Evolutionary conservation across 495 filamentous ascomycete genomes (phyloP), one percentile per base, ranked within the genome.

Genomic region (Daldinia decipiens): DNA sequence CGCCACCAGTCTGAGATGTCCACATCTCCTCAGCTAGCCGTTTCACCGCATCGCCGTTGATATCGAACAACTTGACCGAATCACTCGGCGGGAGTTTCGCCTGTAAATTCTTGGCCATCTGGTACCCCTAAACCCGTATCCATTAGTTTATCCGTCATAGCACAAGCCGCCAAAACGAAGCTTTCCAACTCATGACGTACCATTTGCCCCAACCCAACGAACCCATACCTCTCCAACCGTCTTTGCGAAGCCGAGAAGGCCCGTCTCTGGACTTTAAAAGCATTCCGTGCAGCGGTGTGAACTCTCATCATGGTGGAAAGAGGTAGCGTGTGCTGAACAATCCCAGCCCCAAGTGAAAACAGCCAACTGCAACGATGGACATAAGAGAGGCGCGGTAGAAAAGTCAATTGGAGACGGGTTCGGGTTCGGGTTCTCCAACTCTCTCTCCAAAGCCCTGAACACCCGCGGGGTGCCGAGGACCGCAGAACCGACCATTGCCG

Each of bases 151-250:
- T 34, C 53, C 38, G 6, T 27, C n/a, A 17, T 50, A 51, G n/a
- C 67, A 17, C 67, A 43, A 26, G 40, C 17, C 26, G 5, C 15
- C 19, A 27, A 15, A 9, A 51, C 5, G 4, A 38, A 58, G 27
- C 21, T 29, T 39, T 39, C 31, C 31, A 68, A 31, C 13, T 29
- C 9, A 57, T n/a, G 54, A 72, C 88, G 53, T 85, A 93, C 93
- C 93, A 97, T 97, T 74, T 92, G 91, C 7, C 93, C 93, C 29
- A 97, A 80, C 3, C 93, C 93, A 70, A 97, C 89, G 78, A 97
- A 96, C 12, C 92, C 93, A 85, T 90, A 94, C 71, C 86, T 89
- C 66, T 88, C 87, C 72, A 87, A 80, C 62, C 86, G 81, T 29
- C 75, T 80, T 38, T 80, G 29, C 5, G 87, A 85, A 0, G 79